Conservation (phyloP, 108 stramenopile species). For the Cyclostephanos invisitatus region DNA sequence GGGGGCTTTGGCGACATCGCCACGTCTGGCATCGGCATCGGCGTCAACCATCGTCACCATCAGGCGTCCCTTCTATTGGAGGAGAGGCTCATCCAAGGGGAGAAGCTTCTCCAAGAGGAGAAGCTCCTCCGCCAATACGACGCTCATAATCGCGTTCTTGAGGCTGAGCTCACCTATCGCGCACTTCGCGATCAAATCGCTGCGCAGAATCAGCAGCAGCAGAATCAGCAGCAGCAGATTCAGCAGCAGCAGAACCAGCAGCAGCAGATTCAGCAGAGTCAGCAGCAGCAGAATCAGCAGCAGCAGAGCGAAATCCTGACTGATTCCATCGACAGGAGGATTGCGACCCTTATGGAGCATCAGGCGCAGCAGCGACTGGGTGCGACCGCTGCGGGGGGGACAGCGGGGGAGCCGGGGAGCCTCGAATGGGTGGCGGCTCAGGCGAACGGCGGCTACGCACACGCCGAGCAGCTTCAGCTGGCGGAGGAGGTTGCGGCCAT, state of each 20-base stretch:
- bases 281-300: not conserved
- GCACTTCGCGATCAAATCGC: not conserved
- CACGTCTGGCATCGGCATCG: not conserved
- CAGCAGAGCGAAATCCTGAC: not conserved
- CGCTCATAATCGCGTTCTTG: not conserved
- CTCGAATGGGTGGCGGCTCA: not conserved
- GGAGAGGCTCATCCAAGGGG: not conserved
- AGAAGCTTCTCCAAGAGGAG: not conserved
- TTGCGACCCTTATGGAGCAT: not conserved
- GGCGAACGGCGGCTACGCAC: constrained; percentile 2
- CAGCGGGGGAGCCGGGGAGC: not conserved
- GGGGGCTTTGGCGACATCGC: not conserved
- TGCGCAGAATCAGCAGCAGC: not conserved
- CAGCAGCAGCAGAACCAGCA: no score
- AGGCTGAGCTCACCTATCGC: not conserved
- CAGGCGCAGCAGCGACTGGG: not conserved
- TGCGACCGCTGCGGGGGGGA: not conserved
- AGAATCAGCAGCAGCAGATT: not conserved
- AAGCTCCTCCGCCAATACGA: not conserved
- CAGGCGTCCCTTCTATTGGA: not conserved
- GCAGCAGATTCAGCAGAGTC: no score
- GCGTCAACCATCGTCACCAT: not conserved
- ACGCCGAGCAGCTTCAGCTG: constrained; percentile 5
- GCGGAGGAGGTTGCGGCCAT: not conserved
- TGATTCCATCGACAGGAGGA: constrained; percentile 1